Conservation (phyloP, 208 protist species). For the Lotmaria passim region DNA sequence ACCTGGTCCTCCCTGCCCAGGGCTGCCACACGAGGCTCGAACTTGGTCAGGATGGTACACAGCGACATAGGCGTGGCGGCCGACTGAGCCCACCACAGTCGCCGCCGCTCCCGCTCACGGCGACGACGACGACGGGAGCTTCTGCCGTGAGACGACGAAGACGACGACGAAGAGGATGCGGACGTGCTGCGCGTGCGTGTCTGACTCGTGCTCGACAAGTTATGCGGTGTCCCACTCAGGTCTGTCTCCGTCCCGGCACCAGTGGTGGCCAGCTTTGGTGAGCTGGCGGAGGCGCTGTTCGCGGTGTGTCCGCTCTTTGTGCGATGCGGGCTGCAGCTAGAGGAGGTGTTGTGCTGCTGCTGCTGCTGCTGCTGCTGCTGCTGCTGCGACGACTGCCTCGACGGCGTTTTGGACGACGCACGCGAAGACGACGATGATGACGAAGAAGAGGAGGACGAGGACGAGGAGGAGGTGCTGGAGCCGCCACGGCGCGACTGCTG, state of each 20-base stretch:
- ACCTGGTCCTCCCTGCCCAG: slow-evolving; percentile 76
- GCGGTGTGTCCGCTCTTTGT: neutral
- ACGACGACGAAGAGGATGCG: slow-evolving; percentile 28
- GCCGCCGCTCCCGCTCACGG: slow-evolving; percentile 20
- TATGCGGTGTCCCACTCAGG: slow-evolving; percentile 24
- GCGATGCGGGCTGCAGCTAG: neutral
- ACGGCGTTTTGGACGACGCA: neutral
- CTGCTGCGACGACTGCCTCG: neutral
- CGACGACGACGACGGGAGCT: slow-evolving; percentile 17
- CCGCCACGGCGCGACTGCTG: slow-evolving; percentile 10
- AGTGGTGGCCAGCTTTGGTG: neutral
- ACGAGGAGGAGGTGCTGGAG: slow-evolving; percentile 13
- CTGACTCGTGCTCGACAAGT: slow-evolving; percentile 24
- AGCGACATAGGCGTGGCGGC: slow-evolving; percentile 51
- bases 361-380: neutral
- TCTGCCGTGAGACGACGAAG: slow-evolving; percentile 12
- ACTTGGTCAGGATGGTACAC: slow-evolving; percentile 75
- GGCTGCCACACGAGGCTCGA: slow-evolving; percentile 43
- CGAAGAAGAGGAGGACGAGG: slow-evolving; percentile 6
- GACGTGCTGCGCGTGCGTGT: slow-evolving; percentile 13
- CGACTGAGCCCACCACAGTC: slow-evolving; percentile 36
- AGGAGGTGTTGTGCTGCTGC: neutral
- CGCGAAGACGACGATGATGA: slow-evolving; percentile 6
- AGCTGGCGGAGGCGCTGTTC: neutral
- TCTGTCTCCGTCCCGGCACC: slow-evolving; percentile 23